These are phyloP conservation scores for Peterozyma toletana DNA, from an alignment of 805 yeast genomes.

Conservation along the genomic window DNA sequence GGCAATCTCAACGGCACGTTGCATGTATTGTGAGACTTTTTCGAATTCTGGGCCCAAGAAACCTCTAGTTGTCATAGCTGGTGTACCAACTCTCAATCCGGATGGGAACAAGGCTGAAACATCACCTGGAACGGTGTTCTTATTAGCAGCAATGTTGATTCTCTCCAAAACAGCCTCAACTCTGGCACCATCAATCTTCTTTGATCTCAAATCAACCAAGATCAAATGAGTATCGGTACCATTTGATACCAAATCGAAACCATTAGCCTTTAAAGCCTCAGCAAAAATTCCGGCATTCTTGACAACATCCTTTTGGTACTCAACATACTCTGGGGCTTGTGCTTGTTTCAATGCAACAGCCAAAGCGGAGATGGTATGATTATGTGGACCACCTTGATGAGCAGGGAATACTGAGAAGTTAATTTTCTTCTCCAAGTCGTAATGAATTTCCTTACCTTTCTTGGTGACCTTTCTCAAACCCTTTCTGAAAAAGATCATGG, in stretches of 20 bases:
- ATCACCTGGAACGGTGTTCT: slow-evolving; percentile 96
- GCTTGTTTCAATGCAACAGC: slow-evolving; percentile 96
- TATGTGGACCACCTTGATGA: slow-evolving; percentile 99
- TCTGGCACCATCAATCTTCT: slow-evolving; percentile 91
- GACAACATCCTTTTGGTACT: slow-evolving; percentile 79
- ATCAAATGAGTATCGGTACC: slow-evolving; percentile 96
- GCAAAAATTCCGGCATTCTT: slow-evolving; percentile 78
- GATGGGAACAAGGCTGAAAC: slow-evolving; percentile 93
- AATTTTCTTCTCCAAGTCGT: slow-evolving; percentile 85
- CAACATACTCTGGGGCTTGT: slow-evolving; percentile 76
- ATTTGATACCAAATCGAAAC: slow-evolving; percentile 74
- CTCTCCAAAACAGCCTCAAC: slow-evolving; percentile 85
- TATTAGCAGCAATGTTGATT: slow-evolving; percentile 90
- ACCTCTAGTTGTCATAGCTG: slow-evolving; percentile 98
- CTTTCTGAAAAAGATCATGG: slow-evolving; percentile 95
- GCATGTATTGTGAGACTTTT: slow-evolving; percentile 73
- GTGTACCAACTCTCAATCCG: slow-evolving; percentile 95
- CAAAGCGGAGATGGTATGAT: slow-evolving; percentile 93
- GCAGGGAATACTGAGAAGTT: slow-evolving; percentile 99
- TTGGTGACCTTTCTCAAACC: slow-evolving; percentile 81
- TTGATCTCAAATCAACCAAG: slow-evolving; percentile 72
- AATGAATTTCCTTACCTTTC: slow-evolving; percentile 77
- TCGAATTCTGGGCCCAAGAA: slow-evolving; percentile 72
- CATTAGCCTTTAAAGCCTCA: slow-evolving; percentile 51
- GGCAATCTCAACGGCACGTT: slow-evolving; percentile 69